phyloP scores from a whole-genome alignment of 1,284 basidiomycete species.

The Ustilago curta region DNA sequence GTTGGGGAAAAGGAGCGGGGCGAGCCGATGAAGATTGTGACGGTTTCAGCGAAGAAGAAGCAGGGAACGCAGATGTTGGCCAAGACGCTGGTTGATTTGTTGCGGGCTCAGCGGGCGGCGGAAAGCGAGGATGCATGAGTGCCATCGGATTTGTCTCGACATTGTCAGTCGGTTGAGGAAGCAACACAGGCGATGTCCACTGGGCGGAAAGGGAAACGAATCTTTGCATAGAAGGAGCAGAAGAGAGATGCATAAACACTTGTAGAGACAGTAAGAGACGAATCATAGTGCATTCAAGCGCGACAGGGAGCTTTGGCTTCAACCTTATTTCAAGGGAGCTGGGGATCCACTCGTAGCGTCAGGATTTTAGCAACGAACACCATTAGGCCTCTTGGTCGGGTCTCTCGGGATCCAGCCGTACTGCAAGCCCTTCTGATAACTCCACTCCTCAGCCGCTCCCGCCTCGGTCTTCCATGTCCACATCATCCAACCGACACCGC shows the following conservation, averaged over 20 bases:
- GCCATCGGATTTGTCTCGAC: not conserved
- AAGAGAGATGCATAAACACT: not conserved
- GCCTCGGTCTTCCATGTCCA: conserved; percentile 83
- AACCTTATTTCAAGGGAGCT: not conserved
- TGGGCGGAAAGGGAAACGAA: no score
- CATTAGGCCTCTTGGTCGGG: conserved; percentile 45
- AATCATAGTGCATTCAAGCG: no score
- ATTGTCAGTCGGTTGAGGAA: no score
- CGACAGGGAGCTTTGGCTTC: not conserved
- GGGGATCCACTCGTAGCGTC: not conserved
- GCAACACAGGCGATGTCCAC: no score
- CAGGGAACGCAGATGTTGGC: conserved; percentile 42
- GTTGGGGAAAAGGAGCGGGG: not conserved
- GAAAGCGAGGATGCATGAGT: conserved; percentile 5
- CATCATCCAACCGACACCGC: conserved; percentile 79
- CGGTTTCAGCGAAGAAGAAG: conserved; percentile 48
- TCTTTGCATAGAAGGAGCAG: not conserved
- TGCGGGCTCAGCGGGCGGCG: conserved; percentile 17
- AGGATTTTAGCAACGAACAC: conserved; percentile 22
- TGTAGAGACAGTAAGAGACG: conserved; percentile 1
- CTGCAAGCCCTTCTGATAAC: conserved; percentile 65
- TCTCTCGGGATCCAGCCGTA: conserved; percentile 63
- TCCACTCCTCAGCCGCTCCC: conserved; percentile 64
- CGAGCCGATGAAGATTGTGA: conserved; percentile 30
- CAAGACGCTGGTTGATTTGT: conserved; percentile 34